phyloP scores from a whole-genome alignment of 768 basidiomycete species.

The Pulveroboletus sp. region DNA sequence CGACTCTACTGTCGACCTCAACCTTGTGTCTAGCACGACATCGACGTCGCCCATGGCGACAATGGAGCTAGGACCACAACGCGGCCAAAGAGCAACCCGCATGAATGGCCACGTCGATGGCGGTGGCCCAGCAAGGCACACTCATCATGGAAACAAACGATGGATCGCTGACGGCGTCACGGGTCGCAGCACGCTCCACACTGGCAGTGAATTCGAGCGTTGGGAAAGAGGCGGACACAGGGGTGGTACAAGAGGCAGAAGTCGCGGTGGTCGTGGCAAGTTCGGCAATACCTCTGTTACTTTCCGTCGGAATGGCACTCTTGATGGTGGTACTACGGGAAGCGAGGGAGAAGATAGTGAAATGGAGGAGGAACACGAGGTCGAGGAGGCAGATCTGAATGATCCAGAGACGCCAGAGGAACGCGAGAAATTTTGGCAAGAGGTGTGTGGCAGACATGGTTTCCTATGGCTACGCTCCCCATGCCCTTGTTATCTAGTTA shows the following conservation, averaged over 20 bases:
- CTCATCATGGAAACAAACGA: constrained; percentile 51
- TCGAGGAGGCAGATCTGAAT: constrained; percentile 39
- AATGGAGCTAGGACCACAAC: constrained; percentile 25
- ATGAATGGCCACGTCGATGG: constrained; percentile 21
- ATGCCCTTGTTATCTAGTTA: constrained; percentile 39
- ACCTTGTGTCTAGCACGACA: background rate
- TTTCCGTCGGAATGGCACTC: too few relatives aligned
- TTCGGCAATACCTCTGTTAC: constrained; percentile 36
- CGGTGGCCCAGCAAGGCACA: constrained; percentile 20
- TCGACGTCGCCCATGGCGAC: constrained; percentile 14
- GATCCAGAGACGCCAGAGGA: constrained; percentile 45
- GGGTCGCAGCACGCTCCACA: constrained; percentile 34
- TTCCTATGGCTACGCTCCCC: constrained; percentile 17
- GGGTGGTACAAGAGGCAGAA: constrained; percentile 47
- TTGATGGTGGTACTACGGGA: too few relatives aligned
- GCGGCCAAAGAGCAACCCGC: constrained; percentile 17
- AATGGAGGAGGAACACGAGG: constrained; percentile 27
- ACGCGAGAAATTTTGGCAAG: constrained; percentile 64
- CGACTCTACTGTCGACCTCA: too few relatives aligned
- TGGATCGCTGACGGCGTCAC: constrained; percentile 46
- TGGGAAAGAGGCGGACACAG: constrained; percentile 62
- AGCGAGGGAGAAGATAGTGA: too few relatives aligned
- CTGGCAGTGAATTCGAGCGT: constrained; percentile 43
- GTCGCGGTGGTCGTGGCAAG: constrained; percentile 33
- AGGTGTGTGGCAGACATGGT: constrained; percentile 43